Evolutionary conservation across 2,329 filamentous ascomycete genomes (phyloP).

Genomic region (Fusarium sp.): DNA sequence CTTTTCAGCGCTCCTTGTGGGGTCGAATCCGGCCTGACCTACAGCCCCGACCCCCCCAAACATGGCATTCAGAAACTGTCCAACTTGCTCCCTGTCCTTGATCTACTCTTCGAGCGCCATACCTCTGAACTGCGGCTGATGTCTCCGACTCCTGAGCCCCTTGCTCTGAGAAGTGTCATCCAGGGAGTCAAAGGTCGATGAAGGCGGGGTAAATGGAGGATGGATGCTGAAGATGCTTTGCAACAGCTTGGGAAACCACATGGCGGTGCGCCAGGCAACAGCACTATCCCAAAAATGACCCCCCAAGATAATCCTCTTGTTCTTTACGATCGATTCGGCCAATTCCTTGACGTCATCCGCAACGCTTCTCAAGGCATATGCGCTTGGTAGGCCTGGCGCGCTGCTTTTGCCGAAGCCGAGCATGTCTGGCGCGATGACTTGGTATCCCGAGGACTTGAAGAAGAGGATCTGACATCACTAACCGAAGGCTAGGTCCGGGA

Average conservation of each 20-base stretch:
- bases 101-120: too few species aligned
- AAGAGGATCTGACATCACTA: conserved; percentile 87
- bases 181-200: conserved; percentile 45
- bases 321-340: conserved; percentile 60
- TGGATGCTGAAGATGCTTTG: conserved; percentile 78
- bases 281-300: conserved; percentile 88
- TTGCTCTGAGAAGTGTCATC: neutral
- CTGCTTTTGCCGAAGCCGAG: conserved; percentile 83
- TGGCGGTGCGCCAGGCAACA: conserved; percentile 75
- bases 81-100: too few species aligned
- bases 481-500: conserved; percentile 79
- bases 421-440: conserved; percentile 83
- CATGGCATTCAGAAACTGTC: too few species aligned
- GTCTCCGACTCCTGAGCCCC: too few species aligned
- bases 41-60: too few species aligned
- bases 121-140: too few species aligned
- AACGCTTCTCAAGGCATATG: conserved; percentile 65
- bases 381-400: conserved; percentile 36
- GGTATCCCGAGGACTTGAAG: conserved; percentile 74
- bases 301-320: conserved; percentile 73
- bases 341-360: conserved; percentile 78
- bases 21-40: too few species aligned
- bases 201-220: conserved; percentile 73
- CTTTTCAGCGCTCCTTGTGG: too few species aligned
- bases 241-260: conserved; percentile 76